Evolutionary conservation across 352 stramenopile genomes (phyloP), one percentile per base, ranked within the genome.

Genomic region (Globisporangium cystogenes): DNA sequence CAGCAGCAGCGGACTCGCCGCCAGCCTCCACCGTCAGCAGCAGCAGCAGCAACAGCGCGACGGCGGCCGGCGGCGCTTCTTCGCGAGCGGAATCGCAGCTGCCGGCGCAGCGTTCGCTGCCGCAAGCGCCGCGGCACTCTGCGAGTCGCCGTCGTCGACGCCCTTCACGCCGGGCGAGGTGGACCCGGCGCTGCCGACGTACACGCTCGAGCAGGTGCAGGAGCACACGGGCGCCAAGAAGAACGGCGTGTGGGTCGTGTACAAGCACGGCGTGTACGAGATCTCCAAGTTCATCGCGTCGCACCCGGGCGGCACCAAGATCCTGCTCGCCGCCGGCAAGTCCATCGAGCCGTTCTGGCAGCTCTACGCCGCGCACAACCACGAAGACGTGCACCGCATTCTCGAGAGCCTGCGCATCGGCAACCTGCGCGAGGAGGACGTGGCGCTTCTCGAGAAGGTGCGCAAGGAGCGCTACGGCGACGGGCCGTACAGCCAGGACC

Each of bases 281-380:
- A 96, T 99, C 42, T 98, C 96, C 5, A 76, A 96, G 56, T 99
- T 99, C 67, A 88, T 99, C 53, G 60, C 63, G 20, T 91, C 88
- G 57, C 96, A 99, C 67, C 96, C 96, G 8, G 95, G 96, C 45
- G 82, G 74, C 16, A 88, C 75, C 7, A 96, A 96, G 72, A 95
- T 97, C 51, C 60, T 96, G 51, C 68, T 97, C 57, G 88, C 87
- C 5, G 87, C 87, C 1, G 87, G 86, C 23, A 81, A 78, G 35
- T 88, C 77, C 33, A 93, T 97, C 42, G 87, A 95, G 51, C 88
- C 85, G 14, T 99, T 97, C 58, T 99, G 96, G 96, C 86, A 98
- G 65, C 67, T 98, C 7, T 99, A 99, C 62, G 76, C 89, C 23
- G 93, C 97, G 53, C 97, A 99, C 64, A 96, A 97, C 55, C 88